phyloP scores from a whole-genome alignment of 2,329 filamentous ascomycete genomes.

The Beauveria brongniartii region DNA sequence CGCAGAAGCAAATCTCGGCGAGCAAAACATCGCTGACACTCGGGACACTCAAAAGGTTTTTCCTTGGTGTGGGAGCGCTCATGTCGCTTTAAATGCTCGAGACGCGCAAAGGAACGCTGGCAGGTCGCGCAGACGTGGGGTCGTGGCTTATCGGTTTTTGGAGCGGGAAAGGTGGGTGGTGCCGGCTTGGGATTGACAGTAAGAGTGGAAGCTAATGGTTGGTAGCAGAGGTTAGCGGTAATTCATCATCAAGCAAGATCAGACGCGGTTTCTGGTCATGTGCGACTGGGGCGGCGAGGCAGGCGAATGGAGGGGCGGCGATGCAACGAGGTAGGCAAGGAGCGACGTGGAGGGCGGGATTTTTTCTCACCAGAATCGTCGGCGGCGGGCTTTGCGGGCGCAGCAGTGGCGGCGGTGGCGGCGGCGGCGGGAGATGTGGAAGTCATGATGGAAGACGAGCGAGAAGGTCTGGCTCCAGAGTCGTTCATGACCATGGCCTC shows the following conservation, averaged over 20 bases:
- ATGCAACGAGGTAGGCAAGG: not conserved
- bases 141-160: constrained; percentile 95
- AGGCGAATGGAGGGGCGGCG: not conserved
- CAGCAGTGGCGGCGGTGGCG: constrained; percentile 9
- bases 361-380: constrained; percentile 34
- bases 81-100: constrained; percentile 80
- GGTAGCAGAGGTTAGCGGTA: not conserved
- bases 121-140: constrained; percentile 92
- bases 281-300: not conserved
- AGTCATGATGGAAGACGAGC: constrained; percentile 31
- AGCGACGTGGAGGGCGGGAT: not conserved
- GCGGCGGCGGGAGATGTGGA: constrained; percentile 21
- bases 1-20: constrained; percentile 83
- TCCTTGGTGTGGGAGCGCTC: constrained; percentile 53
- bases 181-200: constrained; percentile 39
- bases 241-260: not conserved
- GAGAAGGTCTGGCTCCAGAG: constrained; percentile 28
- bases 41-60: constrained; percentile 95
- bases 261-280: too few species aligned
- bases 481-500: constrained; percentile 34
- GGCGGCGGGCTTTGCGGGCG: constrained; percentile 16
- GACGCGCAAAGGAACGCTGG: constrained; percentile 80
- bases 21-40: constrained; percentile 91
- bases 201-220: constrained; percentile 36
- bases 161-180: constrained; percentile 56